Conservation (phyloP, 108 stramenopile genomes). For the Craspedostauros australis region DNA sequence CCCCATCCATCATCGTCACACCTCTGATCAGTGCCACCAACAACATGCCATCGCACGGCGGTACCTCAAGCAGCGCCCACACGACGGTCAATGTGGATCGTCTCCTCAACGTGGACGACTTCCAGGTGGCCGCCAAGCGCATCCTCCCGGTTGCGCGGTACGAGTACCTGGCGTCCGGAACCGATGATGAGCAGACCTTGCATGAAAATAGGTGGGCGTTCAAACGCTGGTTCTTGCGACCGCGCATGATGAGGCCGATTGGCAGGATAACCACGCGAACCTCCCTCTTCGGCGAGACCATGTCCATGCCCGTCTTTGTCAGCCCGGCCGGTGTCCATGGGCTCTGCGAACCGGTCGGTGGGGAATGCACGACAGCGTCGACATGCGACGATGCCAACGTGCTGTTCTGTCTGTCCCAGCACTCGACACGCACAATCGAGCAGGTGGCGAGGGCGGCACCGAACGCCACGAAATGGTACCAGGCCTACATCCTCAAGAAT, state of each 20-base stretch:
- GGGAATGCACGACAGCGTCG: conserved; percentile 71
- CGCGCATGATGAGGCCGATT: conserved; percentile 67
- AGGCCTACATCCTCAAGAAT: conserved; percentile 74
- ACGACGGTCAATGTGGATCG: too few relatives aligned
- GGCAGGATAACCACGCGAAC: conserved; percentile 36
- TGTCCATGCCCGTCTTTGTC: conserved; percentile 65
- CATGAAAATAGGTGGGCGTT: conserved; percentile 53
- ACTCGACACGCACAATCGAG: conserved; percentile 75
- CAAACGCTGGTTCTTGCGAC: conserved; percentile 60
- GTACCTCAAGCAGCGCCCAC: too few relatives aligned
- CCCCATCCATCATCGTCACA: too few relatives aligned
- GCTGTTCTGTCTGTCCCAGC: conserved; percentile 65
- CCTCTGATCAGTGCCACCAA: too few relatives aligned
- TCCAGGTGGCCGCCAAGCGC: conserved; percentile 38
- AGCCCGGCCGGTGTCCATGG: conserved; percentile 76
- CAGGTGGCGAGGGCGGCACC: conserved; percentile 45
- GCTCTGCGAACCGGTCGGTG: conserved; percentile 44
- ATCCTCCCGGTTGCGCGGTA: conserved; percentile 45
- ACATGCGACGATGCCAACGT: conserved; percentile 40
- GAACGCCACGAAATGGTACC: conserved; percentile 50
- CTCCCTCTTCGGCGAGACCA: conserved; percentile 19
- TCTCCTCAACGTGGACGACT: conserved; percentile 65
- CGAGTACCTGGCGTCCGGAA: conserved; percentile 70
- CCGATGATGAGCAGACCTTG: conserved; percentile 71
- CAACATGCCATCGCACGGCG: too few relatives aligned